A percentile compares a stretch with the other conserved stretches of the same genome.
Conservation (phyloP, 164 flowering plant genomes). For the Annona squamosa region DNA sequence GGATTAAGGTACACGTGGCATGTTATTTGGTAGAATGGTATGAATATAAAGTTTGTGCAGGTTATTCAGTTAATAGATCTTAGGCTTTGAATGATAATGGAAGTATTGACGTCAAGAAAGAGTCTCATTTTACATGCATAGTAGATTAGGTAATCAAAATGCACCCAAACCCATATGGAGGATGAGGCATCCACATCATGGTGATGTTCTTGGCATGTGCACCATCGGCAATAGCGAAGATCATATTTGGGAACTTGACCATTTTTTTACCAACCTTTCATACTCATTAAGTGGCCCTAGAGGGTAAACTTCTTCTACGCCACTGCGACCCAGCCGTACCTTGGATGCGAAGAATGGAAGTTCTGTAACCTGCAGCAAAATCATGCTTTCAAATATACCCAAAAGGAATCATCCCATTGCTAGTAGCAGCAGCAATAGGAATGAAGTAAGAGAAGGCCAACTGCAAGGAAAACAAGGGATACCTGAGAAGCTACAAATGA, state of each 20-base stretch:
- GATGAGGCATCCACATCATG: not conserved
- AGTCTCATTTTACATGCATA: too few species aligned
- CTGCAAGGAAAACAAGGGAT: not conserved
- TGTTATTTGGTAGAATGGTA: not conserved
- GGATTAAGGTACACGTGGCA: not conserved
- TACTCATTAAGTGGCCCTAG: constrained; percentile 82
- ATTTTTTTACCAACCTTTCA: constrained; percentile 53
- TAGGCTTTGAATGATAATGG: too few species aligned
- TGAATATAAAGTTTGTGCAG: not conserved
- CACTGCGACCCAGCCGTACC: constrained; percentile 75
- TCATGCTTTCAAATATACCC: not conserved
- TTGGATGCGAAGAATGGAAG: constrained; percentile 92
- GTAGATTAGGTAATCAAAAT: too few species aligned
- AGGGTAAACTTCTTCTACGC: constrained; percentile 75
- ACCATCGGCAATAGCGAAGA: not conserved
- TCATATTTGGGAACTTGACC: not conserved
- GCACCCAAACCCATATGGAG: too few species aligned
- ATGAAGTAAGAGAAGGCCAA: not conserved
- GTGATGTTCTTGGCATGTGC: not conserved
- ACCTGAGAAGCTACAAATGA: constrained; percentile 85
- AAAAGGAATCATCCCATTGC: not conserved
- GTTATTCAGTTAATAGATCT: not conserved
- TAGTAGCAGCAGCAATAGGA: not conserved
- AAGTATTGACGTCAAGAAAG: too few species aligned
- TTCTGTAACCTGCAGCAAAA: constrained; percentile 66